Conservation (phyloP, 768 basidiomycete species). For the Suillus cothurnatus region DNA sequence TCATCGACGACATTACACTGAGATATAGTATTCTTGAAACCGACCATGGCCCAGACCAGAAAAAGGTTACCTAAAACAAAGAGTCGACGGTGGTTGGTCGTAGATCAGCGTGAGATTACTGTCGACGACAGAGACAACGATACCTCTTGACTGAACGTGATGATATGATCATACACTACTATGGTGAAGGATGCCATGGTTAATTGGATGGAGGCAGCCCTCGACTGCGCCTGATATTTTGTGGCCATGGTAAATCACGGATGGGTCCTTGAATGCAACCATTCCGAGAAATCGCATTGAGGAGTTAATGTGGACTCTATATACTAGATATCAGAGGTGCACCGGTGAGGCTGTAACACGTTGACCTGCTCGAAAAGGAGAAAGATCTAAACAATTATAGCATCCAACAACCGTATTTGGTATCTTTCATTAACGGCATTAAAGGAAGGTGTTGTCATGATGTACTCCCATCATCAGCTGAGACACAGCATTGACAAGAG, state of each 20-base stretch:
- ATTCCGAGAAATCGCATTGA: neutral
- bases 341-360: neutral
- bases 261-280: neutral
- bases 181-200: conserved; percentile 9
- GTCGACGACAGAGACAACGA: neutral
- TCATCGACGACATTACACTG: neutral
- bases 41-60: conserved; percentile 4
- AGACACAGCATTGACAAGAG: neutral
- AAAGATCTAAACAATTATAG: neutral
- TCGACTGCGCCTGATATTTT: neutral
- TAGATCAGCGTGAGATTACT: neutral
- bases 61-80: conserved; percentile 1
- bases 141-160: conserved; percentile 44
- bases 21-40: conserved; percentile 3
- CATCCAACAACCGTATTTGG: neutral
- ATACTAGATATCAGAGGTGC: neutral
- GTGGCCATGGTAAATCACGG: neutral
- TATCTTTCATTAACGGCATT: neutral
- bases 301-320: neutral
- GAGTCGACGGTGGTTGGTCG: neutral
- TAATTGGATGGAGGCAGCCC: neutral
- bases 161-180: conserved; percentile 18
- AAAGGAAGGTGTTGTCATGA: neutral
- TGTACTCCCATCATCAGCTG: conserved; percentile 1
- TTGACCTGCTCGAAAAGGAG: neutral